Evolutionary conservation across 2,329 filamentous ascomycete species (phyloP).

Genomic region (Fusarium nanum): DNA sequence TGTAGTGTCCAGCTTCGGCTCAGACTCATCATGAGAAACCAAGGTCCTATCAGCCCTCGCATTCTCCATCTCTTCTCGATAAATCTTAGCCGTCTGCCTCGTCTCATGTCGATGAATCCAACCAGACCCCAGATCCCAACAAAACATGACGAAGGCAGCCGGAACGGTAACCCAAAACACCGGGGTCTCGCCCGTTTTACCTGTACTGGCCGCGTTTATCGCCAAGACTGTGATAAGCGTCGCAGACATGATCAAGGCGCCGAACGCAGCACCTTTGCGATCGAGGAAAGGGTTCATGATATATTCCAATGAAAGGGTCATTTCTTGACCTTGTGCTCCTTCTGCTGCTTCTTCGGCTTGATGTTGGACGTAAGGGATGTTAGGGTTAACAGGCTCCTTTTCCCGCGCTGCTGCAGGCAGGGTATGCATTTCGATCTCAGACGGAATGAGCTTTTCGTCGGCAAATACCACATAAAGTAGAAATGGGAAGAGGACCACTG

Average conservation of each 20-base stretch:
- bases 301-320: conserved; percentile 73
- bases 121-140: conserved; percentile 72
- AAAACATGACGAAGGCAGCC: conserved; percentile 74
- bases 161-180: conserved; percentile 78
- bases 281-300: conserved; percentile 82
- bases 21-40: background rate
- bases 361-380: conserved; percentile 74
- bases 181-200: conserved; percentile 60
- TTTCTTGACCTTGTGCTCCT: conserved; percentile 45
- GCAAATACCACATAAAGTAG: conserved; percentile 76
- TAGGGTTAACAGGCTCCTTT: conserved; percentile 74
- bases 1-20: fast-evolving
- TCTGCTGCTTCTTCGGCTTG: conserved; percentile 64
- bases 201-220: conserved; percentile 70
- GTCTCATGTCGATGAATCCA: conserved; percentile 73
- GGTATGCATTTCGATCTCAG: conserved; percentile 74
- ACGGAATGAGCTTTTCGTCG: conserved; percentile 71
- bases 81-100: conserved; percentile 68
- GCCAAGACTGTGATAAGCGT: conserved; percentile 74
- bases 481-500: conserved; percentile 75
- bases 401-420: conserved; percentile 66
- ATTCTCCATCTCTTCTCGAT: conserved; percentile 52
- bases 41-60: conserved; percentile 8
- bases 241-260: conserved; percentile 72
- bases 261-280: conserved; percentile 72